A percentile compares a stretch with the other conserved stretches of the same genome.
Evolutionary conservation across 2,329 filamentous ascomycete species (phyloP).

Genomic region (Fusarium sambucinum): DNA sequence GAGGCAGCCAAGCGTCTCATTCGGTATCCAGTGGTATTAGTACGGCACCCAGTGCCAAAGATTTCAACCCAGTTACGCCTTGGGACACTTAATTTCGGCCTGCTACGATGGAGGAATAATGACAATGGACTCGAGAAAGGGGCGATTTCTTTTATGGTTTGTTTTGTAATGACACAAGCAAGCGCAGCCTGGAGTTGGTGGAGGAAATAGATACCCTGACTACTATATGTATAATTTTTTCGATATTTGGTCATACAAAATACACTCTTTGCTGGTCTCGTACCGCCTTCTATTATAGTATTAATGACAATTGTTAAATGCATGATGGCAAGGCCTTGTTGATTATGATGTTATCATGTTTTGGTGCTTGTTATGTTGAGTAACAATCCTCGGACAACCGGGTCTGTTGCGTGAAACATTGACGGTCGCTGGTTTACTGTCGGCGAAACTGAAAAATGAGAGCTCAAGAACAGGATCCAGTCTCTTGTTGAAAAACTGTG

Average conservation of each 20-base stretch:
- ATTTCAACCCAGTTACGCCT: conserved; percentile 50
- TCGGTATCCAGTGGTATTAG: conserved; percentile 55
- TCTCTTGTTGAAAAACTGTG: neutral
- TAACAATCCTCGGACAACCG: neutral
- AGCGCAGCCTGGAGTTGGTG: conserved; percentile 24
- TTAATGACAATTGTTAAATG: neutral
- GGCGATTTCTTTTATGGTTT: conserved; percentile 13
- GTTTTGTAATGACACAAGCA: conserved; percentile 19
- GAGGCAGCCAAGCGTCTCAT: conserved; percentile 44
- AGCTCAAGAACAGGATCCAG: neutral
- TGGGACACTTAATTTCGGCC: conserved; percentile 47
- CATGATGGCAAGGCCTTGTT: neutral
- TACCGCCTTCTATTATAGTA: neutral
- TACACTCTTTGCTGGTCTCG: neutral
- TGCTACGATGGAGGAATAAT: neutral
- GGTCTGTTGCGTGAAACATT: neutral
- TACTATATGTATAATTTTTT: conserved; percentile 3
- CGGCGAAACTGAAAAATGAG: neutral
- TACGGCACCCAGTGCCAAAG: conserved; percentile 49
- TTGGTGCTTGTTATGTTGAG: neutral
- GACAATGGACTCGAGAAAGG: conserved; percentile 8
- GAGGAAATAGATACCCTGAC: conserved; percentile 16
- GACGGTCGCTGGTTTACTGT: neutral
- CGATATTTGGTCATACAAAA: neutral
- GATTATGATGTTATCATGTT: neutral